Evolutionary conservation across 2,329 filamentous ascomycete species (phyloP), one percentile per base, ranked within the genome.

Genomic region (Ophiostoma tasmaniense): DNA sequence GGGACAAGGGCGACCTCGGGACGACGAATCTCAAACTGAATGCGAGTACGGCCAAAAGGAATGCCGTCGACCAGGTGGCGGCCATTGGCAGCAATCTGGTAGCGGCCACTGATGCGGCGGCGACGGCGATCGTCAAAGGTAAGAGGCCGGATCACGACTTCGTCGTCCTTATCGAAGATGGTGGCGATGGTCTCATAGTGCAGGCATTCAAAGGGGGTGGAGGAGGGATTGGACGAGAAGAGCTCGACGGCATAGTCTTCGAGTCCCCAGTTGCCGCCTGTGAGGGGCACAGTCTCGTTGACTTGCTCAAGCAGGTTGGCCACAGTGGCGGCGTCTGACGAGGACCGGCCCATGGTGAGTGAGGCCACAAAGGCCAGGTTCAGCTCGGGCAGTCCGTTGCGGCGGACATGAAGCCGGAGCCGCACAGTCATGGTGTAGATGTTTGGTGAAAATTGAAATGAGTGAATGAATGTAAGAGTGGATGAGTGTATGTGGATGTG

Each of bases 211-310:
- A 91, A 97, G 64, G 85, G 81, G 17, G 42, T 45, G n/a, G 84
- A 84, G 50, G 80, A 78, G 35, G 75, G 74, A 68, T n/a, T 3
- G 1, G 25, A 25, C 22, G 55, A 61, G 25, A 78, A 78, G 3
- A 97, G 83, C 78, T 96, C 91, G 37, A 97, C 91, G 10, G 86
- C 86, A 77, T 98, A 98, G 76, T 97, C 92, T 75, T 97, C 93
- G 3, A 97, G 80, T 0, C 92, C 92, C 92, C 92, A 97, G 70
- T 92, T 83, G 55, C 84, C 83, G 69, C 89, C 88, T 79, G 97
- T 93, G 0, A 98, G 85, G 0, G 93, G 93, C 1, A 97, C 81
- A 20, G 90, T 84, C 61, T 91, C 86, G 78, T 96, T 93, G 73
- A 97, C 82, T 71, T 92, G 85, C 72, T 90, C 87, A 50, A 97